phyloP scores from a whole-genome alignment of 179 eudicot species.

The Beta lomatogona region DNA sequence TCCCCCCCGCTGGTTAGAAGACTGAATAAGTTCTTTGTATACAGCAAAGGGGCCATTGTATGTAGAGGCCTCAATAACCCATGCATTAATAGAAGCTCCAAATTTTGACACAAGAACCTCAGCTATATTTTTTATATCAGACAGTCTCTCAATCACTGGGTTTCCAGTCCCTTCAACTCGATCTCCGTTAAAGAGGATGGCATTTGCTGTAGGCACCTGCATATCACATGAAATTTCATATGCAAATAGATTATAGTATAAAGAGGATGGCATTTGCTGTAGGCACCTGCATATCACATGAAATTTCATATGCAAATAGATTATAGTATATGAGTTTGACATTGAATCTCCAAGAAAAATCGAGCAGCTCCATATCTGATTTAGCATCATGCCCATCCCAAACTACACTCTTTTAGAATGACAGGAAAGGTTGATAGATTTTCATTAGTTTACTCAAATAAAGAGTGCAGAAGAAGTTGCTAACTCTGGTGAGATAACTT shows the following conservation, averaged over 20 bases:
- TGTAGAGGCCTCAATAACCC: slow-evolving; percentile 83
- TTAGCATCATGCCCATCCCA: background rate
- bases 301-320: no score
- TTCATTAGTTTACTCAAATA: background rate
- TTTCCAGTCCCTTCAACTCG: slow-evolving; percentile 78
- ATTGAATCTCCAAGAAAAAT: background rate
- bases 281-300: no score
- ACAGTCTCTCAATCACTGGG: slow-evolving; percentile 79
- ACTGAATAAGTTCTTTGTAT: slow-evolving; percentile 67
- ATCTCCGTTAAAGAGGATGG: slow-evolving; percentile 82
- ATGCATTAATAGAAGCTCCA: slow-evolving; percentile 67
- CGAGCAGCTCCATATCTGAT: background rate
- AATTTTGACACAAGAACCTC: slow-evolving; percentile 74
- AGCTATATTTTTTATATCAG: slow-evolving; percentile 62
- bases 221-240: background rate
- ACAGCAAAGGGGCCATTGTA: slow-evolving; percentile 90
- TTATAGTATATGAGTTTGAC: background rate
- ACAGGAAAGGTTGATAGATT: background rate
- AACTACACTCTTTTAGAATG: background rate
- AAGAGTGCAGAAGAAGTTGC: background rate
- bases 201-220: slow-evolving; percentile 84
- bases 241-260: background rate
- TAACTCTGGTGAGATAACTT: slow-evolving; percentile 32
- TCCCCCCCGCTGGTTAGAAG: slow-evolving; percentile 68
- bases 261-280: no score